Percentiles rank a stretch among this genome's conserved stretches.
These are phyloP conservation scores for Periconia sp. DNA, from an alignment of 2,329 filamentous ascomycete genomes.

Conservation along the genomic window DNA sequence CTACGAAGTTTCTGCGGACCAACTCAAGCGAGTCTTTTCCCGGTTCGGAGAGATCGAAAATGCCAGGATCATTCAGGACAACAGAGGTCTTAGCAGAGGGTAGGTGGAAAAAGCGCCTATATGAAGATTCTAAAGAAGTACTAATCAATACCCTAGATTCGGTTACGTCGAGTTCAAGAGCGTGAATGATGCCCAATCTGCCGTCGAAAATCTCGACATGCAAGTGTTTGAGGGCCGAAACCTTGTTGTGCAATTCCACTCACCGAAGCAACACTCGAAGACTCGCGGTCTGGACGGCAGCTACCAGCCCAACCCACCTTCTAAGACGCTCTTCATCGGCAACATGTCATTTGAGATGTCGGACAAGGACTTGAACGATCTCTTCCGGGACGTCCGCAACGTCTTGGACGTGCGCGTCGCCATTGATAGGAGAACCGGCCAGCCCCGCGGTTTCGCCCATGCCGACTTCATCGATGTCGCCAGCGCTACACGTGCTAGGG, in stretches of 20 bases:
- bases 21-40: slow-evolving; percentile 65
- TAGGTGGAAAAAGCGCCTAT: slow-evolving; percentile 46
- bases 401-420: slow-evolving; percentile 80
- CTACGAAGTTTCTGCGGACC: slow-evolving; percentile 69
- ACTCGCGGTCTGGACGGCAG: slow-evolving; percentile 4
- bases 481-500: slow-evolving; percentile 66
- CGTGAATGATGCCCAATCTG: slow-evolving; percentile 59
- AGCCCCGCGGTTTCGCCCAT: slow-evolving; percentile 83
- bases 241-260: slow-evolving; percentile 66
- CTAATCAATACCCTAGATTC: slow-evolving; percentile 58
- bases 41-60: slow-evolving; percentile 63
- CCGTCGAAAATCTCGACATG: slow-evolving; percentile 65
- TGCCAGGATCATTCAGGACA: slow-evolving; percentile 65
- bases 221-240: slow-evolving; percentile 68
- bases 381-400: slow-evolving; percentile 74
- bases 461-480: slow-evolving; percentile 76
- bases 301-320: slow-evolving; percentile 53
- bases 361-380: slow-evolving; percentile 78
- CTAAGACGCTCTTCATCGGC: slow-evolving; percentile 77
- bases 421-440: slow-evolving; percentile 79
- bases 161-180: slow-evolving; percentile 68
- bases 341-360: slow-evolving; percentile 88
- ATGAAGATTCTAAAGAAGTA: too few species aligned
- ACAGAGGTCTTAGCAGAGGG: slow-evolving; percentile 72
- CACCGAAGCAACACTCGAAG: slow-evolving; percentile 22